Conservation (phyloP, 306 rosid species). For the Crotalaria pallida region DNA sequence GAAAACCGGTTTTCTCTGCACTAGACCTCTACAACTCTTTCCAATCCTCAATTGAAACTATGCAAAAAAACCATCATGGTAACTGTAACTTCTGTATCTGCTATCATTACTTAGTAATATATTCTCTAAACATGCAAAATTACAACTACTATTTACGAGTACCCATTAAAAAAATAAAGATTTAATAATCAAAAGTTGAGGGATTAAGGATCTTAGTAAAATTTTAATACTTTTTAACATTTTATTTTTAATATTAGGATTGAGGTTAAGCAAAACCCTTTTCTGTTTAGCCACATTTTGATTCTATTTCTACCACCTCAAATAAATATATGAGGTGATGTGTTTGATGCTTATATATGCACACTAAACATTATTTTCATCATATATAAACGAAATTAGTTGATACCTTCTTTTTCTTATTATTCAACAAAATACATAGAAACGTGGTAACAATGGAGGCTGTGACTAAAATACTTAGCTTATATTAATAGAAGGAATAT, state of each 20-base stretch:
- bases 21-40: conserved; percentile 38
- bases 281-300: neutral
- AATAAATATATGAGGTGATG: too few relatives aligned
- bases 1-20: conserved; percentile 13
- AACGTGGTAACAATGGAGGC: neutral
- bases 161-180: neutral
- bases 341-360: too few relatives aligned
- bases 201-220: too few relatives aligned
- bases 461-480: neutral
- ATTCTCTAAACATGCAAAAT: neutral
- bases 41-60: conserved; percentile 6
- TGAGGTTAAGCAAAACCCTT: too few relatives aligned
- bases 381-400: neutral
- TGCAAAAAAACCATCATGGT: conserved; percentile 10
- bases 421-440: neutral
- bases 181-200: too few relatives aligned
- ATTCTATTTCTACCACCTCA: neutral
- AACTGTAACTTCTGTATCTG: neutral
- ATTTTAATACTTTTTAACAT: too few relatives aligned
- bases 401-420: neutral
- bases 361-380: neutral
- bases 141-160: neutral
- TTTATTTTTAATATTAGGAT: too few relatives aligned
- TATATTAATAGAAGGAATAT: neutral
- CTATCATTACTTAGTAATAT: neutral